A percentile compares a stretch with the other conserved stretches of the same genome.
Conservation (phyloP, 1,139 yeast species). For the Yamadazyma triangularis region DNA sequence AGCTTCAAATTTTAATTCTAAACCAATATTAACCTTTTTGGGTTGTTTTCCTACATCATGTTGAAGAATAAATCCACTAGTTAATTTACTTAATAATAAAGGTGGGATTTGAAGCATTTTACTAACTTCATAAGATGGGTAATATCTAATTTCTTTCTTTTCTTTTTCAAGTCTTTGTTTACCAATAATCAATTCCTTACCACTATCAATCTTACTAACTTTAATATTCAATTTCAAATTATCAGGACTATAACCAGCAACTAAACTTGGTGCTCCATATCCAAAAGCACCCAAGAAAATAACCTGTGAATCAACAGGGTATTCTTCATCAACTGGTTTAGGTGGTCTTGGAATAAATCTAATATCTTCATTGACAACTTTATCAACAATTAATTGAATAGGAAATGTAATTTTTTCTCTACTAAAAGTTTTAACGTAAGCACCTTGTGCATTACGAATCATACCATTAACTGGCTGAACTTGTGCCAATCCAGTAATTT, state of each 20-base stretch:
- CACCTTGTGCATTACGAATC: conserved; percentile 66
- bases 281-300: conserved; percentile 87
- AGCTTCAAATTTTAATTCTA: conserved; percentile 79
- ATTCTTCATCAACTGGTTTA: conserved; percentile 74
- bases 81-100: conserved; percentile 67
- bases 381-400: conserved; percentile 72
- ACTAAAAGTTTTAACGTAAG: conserved; percentile 65
- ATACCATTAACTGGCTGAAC: conserved; percentile 81
- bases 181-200: conserved; percentile 63
- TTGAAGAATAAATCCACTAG: conserved; percentile 65
- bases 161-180: conserved; percentile 56
- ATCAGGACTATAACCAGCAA: conserved; percentile 57
- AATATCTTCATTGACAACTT: conserved; percentile 66
- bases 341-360: conserved; percentile 75
- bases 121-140: conserved; percentile 65
- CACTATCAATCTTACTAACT: conserved; percentile 44
- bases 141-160: conserved; percentile 50
- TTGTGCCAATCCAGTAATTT: conserved; percentile 49
- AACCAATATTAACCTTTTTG: conserved; percentile 69
- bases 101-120: conserved; percentile 56
- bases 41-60: conserved; percentile 29
- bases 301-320: conserved; percentile 66
- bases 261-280: conserved; percentile 79
- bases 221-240: conserved; percentile 52
- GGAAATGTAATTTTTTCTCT: conserved; percentile 59